Evolutionary conservation across 805 yeast genomes (phyloP).

Genomic region (Candida chauliodis): DNA sequence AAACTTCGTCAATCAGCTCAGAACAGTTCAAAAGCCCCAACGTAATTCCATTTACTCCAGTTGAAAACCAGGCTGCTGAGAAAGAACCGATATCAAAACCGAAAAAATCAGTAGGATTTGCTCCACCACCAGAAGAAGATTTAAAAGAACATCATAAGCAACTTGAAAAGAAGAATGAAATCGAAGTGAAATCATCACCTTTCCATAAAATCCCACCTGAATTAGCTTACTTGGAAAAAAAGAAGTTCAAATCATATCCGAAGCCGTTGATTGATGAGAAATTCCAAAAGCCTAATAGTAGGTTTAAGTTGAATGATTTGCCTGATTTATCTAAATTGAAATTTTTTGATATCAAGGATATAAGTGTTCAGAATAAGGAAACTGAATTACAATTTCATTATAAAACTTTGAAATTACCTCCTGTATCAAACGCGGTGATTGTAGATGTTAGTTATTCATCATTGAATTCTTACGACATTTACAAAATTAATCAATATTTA

Average conservation of each 20-base stretch:
- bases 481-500: conserved; percentile 53
- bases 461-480: conserved; percentile 63
- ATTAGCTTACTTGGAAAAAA: conserved; percentile 32
- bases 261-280: conserved; percentile 18
- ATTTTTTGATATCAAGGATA: conserved; percentile 48
- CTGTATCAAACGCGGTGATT: conserved; percentile 45
- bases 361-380: conserved; percentile 40
- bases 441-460: conserved; percentile 59
- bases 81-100: not conserved
- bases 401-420: conserved; percentile 46
- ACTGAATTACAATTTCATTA: conserved; percentile 52
- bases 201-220: conserved; percentile 42
- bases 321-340: conserved; percentile 44
- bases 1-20: conserved; percentile 2
- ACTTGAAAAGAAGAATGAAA: conserved; percentile 24
- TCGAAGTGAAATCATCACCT: conserved; percentile 24
- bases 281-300: conserved; percentile 1
- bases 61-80: not conserved
- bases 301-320: conserved; percentile 2
- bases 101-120: conserved; percentile 37
- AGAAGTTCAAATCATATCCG: conserved; percentile 21
- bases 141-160: conserved; percentile 30
- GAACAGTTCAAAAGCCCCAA: not conserved
- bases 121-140: conserved; percentile 34
- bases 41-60: not conserved